Evolutionary conservation across 2,329 filamentous ascomycete genomes (phyloP).

Genomic region (Aspergillus ochraceus): DNA sequence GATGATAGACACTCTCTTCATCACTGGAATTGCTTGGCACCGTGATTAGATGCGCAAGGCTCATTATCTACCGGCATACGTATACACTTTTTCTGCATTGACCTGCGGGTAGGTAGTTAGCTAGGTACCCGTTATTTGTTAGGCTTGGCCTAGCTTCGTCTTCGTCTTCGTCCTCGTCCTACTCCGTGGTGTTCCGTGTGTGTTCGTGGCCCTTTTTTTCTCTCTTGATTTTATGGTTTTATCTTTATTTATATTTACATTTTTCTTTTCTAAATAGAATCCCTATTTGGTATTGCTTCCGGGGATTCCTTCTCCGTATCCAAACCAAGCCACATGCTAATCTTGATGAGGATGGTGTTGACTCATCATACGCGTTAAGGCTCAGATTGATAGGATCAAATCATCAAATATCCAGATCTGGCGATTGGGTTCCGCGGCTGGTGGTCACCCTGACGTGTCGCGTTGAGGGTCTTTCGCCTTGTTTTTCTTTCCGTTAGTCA

Average conservation of each 20-base stretch:
- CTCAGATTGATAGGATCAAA: neutral
- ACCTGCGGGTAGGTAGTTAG: neutral
- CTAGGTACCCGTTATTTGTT: too few relatives aligned
- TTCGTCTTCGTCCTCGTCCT: neutral
- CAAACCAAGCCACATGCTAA: neutral
- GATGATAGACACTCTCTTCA: constrained; percentile 3
- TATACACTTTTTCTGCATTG: neutral
- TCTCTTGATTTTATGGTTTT: neutral
- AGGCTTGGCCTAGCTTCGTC: neutral
- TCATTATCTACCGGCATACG: neutral
- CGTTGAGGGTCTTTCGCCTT: neutral
- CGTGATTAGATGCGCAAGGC: neutral
- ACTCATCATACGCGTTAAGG: constrained; percentile 6
- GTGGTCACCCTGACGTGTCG: neutral
- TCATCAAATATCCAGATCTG: neutral
- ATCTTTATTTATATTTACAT: too few relatives aligned
- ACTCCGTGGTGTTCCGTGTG: neutral
- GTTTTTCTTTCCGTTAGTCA: neutral
- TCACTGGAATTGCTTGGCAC: constrained; percentile 4
- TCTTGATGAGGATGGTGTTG: neutral
- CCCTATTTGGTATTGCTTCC: neutral
- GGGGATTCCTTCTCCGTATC: too few relatives aligned
- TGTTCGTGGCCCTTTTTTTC: neutral
- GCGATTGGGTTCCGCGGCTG: neutral
- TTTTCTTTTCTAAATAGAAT: neutral